A percentile compares a stretch with the other conserved stretches of the same genome.
These are phyloP conservation scores for Penicillium sp. DNA, from an alignment of 2,329 filamentous ascomycete species.

Conservation along the genomic window DNA sequence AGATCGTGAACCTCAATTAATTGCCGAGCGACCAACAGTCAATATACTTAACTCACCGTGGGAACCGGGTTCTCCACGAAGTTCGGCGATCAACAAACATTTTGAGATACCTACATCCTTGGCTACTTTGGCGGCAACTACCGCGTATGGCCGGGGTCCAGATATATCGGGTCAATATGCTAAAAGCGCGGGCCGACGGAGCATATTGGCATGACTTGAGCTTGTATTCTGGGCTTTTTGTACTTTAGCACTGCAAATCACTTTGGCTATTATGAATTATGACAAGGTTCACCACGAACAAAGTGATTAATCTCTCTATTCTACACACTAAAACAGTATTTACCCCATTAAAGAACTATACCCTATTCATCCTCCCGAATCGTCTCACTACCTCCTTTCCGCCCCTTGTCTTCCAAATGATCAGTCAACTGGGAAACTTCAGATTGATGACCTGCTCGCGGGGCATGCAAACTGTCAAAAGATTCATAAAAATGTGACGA, in stretches of 20 bases:
- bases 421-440: background rate
- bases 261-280: background rate
- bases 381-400: background rate
- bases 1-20: background rate
- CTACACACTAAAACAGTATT: background rate
- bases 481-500: constrained; percentile 2
- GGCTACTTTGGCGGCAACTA: background rate
- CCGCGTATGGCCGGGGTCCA: background rate
- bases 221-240: background rate
- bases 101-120: constrained; percentile 22
- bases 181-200: background rate
- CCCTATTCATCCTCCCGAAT: constrained; percentile 1
- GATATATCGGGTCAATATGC: background rate
- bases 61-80: constrained; percentile 7
- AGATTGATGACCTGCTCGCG: background rate
- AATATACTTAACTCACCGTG: constrained; percentile 21
- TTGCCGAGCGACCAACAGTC: constrained; percentile 17
- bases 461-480: background rate
- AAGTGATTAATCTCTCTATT: background rate
- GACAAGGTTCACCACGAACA: background rate
- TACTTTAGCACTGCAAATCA: background rate
- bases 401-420: background rate
- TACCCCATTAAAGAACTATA: background rate
- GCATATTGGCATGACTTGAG: constrained; percentile 1
- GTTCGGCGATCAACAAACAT: constrained; percentile 17